Evolutionary conservation across 1,139 yeast genomes (phyloP), one percentile per base, ranked within the genome.

Genomic region (Tardiomyces depauwii): DNA sequence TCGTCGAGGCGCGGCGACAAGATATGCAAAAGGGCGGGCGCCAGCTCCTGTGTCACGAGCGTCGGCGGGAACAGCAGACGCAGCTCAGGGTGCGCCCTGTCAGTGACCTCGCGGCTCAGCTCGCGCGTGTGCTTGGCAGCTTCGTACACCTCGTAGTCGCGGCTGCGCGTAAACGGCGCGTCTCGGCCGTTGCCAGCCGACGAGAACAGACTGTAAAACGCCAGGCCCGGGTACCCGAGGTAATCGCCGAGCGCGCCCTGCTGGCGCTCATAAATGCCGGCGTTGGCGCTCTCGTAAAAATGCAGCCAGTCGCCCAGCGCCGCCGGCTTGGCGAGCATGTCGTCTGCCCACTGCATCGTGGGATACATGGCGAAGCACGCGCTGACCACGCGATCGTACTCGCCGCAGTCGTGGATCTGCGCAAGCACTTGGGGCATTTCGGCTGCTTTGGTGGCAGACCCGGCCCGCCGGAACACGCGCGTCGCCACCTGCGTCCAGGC

Each of bases 321-420:
- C 13, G 77, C 65, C 0, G 95, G 87, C 52, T 82, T 82, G n/a
- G 57, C 54, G 33, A 87, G 64, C 41, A 80, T 70, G 51, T 77
- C 81, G 57, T 86, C 95, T 44, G 82, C 80, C 53, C 74, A 76
- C 49, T 78, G 71, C 50, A 76, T 68, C 1, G 59, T 61, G 1
- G 73, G 75, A 58, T 81, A 87, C 42, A 73, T 64, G 43, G 81
- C 74, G 63, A 87, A 89, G 55, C 91, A 82, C 1, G 94, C 94
- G 3, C 51, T 45, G 2, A 83, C 62, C 9, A 88, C 77, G 54
- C 77, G 82, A 45, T 85, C 95, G 51, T 54, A 75, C 46, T 73
- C 73, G 30, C 66, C 70, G 30, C 73, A 71, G 5, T 68, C 62
- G 44, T 70, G 71, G 5, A 81, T 65, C 65, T 46, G 50, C 13